Base-by-base conservation (phyloP, 1,284 basidiomycete species). In the Leccinum pachyderme region DNA sequence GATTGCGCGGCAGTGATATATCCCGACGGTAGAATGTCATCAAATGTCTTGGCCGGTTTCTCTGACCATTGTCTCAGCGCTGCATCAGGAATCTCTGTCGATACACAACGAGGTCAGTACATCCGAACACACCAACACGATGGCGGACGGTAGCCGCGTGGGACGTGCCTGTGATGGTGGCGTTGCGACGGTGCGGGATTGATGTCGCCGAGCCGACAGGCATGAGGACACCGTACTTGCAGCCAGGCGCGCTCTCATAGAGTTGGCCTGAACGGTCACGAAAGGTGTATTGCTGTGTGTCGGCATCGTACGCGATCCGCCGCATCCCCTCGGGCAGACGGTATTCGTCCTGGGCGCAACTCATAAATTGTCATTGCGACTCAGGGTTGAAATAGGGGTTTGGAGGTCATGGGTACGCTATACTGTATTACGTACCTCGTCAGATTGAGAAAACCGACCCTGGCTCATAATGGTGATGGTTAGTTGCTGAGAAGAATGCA, bases 281-380 rank as follows among this genome's bases (percentile, higher is more conserved):
- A 57, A 82, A 84, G 4, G 73, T 77, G 56, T 83, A 84, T 8
- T 72, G 67, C 15, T 71, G 63, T 0, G 76, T 73, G 52, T 84
- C 81, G 2, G 80, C 73, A 56, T 84, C 82, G 54, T 84, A 85
- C 5, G 67, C 78, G 8, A 79, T 72, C 5, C 82, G 73, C 35
- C 66, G 67, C 64, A 83, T 72, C 37, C 82, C 82, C 49, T 77
- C 73, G 4, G 82, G 82, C 18, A 84, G 74, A 43, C 79, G 77
- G 49, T 67, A 65, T 8, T 66, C 39, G 51, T 84, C 82, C 81
- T 83, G 51, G 41, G 27, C 47, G 28, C n/a, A 57, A 48, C 6
- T 57, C 2, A 47, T 60, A 4, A 52, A 47, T 28, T 18, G 18
- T 18, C 18, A 29, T 46, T 29, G 45, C 50, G 47, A 47, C 51